These are phyloP conservation scores for Heliophila coronopifolia DNA, from an alignment of 441 rosid species.

Conservation along the genomic window DNA sequence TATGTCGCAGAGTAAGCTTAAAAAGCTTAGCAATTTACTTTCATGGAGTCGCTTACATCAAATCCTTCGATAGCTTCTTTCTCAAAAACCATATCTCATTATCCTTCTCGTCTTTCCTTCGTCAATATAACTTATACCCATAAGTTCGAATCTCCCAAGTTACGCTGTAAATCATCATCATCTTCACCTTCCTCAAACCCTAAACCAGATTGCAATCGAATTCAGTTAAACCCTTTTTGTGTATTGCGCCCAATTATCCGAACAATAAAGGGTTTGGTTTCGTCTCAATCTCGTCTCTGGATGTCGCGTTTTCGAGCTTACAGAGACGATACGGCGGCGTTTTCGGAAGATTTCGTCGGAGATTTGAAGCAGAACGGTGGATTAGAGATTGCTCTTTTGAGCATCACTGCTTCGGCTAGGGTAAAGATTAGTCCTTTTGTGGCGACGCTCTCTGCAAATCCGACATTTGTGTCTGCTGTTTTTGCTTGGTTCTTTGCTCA, in stretches of 20 bases:
- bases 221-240: slow-evolving; percentile 29
- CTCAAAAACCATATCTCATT: slow-evolving; percentile 27
- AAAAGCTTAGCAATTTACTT: slow-evolving; percentile 15
- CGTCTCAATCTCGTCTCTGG: slow-evolving; percentile 43
- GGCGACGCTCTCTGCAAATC: slow-evolving; percentile 68
- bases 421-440: slow-evolving; percentile 72
- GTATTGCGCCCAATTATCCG: slow-evolving; percentile 36
- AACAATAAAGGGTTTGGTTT: slow-evolving; percentile 34
- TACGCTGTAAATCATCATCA: slow-evolving; percentile 27
- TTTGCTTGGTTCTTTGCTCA: slow-evolving; percentile 73
- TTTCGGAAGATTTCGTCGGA: slow-evolving; percentile 20
- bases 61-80: slow-evolving; percentile 33
- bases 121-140: slow-evolving; percentile 24
- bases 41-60: slow-evolving; percentile 40
- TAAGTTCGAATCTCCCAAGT: slow-evolving; percentile 24
- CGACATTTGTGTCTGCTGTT: slow-evolving; percentile 70
- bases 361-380: slow-evolving; percentile 45
- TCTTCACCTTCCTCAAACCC: slow-evolving; percentile 30
- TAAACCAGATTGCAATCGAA: neutral
- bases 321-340: slow-evolving; percentile 37
- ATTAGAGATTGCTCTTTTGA: slow-evolving; percentile 60
- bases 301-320: slow-evolving; percentile 37
- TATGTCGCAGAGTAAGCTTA: slow-evolving; percentile 37
- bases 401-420: slow-evolving; percentile 63
- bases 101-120: slow-evolving; percentile 25